Conservation (phyloP, 2,329 filamentous ascomycete genomes). For the Cladophialophora yegresii region DNA sequence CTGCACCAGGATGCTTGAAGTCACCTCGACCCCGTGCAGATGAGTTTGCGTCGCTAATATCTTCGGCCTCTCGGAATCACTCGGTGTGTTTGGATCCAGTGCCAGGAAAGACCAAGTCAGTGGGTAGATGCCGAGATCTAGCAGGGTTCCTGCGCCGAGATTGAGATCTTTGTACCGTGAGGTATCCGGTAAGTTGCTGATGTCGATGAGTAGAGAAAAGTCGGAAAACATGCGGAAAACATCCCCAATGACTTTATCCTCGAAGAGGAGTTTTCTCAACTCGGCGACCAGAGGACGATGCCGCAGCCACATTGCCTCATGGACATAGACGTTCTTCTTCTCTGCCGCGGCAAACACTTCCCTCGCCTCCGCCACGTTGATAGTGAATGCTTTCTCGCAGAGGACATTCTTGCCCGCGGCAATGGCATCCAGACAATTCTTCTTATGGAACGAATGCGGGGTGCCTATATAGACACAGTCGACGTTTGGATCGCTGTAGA, state of each 20-base stretch:
- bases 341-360: conserved; percentile 71
- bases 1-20: conserved; percentile 45
- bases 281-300: conserved; percentile 82
- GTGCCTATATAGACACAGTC: conserved; percentile 40
- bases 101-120: conserved; percentile 90
- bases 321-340: conserved; percentile 70
- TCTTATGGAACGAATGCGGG: conserved; percentile 83
- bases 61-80: conserved; percentile 66
- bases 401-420: conserved; percentile 20
- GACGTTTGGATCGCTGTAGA: conserved; percentile 36
- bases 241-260: conserved; percentile 54
- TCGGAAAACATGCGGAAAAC: conserved; percentile 61
- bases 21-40: conserved; percentile 38
- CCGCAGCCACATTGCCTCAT: conserved; percentile 75
- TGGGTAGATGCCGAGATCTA: conserved; percentile 85
- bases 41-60: conserved; percentile 59
- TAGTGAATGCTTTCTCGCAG: conserved; percentile 88
- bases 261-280: conserved; percentile 55
- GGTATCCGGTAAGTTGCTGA: conserved; percentile 17
- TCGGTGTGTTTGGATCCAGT: conserved; percentile 67
- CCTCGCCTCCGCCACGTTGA: conserved; percentile 74
- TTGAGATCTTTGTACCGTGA: conserved; percentile 69
- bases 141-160: conserved; percentile 76
- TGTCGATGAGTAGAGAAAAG: conserved; percentile 39
- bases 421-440: conserved; percentile 80